These are phyloP conservation scores for Suhomyces maxii DNA, from an alignment of 1,139 yeast species.

Conservation along the genomic window DNA sequence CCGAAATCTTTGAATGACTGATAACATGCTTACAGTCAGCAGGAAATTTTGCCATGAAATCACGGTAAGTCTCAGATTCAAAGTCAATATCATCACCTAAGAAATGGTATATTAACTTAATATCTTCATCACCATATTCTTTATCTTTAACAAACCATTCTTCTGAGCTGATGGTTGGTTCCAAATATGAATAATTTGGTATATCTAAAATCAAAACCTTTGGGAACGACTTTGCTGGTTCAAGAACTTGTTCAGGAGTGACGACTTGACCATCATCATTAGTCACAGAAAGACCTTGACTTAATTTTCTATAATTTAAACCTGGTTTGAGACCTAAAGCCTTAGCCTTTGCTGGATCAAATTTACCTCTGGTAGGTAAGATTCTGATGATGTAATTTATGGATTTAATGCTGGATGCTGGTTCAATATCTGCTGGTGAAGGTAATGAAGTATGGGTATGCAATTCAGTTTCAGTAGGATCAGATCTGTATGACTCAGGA, in stretches of 20 bases:
- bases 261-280: slow-evolving; percentile 61
- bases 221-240: slow-evolving; percentile 55
- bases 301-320: slow-evolving; percentile 53
- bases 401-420: slow-evolving; percentile 28
- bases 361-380: slow-evolving; percentile 74
- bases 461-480: slow-evolving; percentile 41
- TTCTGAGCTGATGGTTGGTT: slow-evolving; percentile 36
- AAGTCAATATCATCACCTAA: slow-evolving; percentile 66
- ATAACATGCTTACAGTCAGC: slow-evolving; percentile 58
- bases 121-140: slow-evolving; percentile 34
- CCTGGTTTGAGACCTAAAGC: slow-evolving; percentile 73
- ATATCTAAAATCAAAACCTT: slow-evolving; percentile 72
- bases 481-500: slow-evolving; percentile 42
- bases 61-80: slow-evolving; percentile 42
- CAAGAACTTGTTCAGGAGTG: slow-evolving; percentile 72
- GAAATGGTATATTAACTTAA: slow-evolving; percentile 70
- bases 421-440: slow-evolving; percentile 18
- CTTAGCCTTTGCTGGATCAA: slow-evolving; percentile 64
- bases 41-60: slow-evolving; percentile 51
- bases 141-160: slow-evolving; percentile 27
- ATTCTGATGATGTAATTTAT: slow-evolving; percentile 64
- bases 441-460: slow-evolving; percentile 46
- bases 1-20: slow-evolving; percentile 65
- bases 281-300: slow-evolving; percentile 59
- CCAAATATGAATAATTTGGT: slow-evolving; percentile 57